A percentile compares a stretch with the other conserved stretches of the same genome.
Conservation (phyloP, 441 rosid genomes). For the Manihot esculenta region DNA sequence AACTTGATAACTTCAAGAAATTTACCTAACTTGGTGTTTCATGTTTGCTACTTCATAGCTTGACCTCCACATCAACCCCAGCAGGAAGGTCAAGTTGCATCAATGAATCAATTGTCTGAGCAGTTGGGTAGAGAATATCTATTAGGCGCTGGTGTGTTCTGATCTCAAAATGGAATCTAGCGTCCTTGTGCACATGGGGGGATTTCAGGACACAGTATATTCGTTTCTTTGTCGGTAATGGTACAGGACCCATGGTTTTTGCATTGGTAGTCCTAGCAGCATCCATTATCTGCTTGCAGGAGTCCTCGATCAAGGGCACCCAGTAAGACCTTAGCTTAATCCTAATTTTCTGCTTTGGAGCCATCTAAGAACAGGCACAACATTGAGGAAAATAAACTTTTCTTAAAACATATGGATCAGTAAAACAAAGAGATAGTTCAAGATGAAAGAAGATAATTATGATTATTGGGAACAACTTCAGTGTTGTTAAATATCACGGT, state of each 20-base stretch:
- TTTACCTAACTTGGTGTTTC: slow-evolving; percentile 21
- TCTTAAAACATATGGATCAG: too few species aligned
- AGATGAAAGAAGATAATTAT: neutral
- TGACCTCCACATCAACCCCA: slow-evolving; percentile 93
- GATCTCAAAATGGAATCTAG: slow-evolving; percentile 94
- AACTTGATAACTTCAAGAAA: slow-evolving; percentile 12
- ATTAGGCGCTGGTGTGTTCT: slow-evolving; percentile 94
- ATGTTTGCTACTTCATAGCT: slow-evolving; percentile 61
- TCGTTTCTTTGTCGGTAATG: slow-evolving; percentile 88
- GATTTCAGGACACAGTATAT: slow-evolving; percentile 94
- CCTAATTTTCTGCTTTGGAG: slow-evolving; percentile 97
- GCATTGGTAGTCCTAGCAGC: slow-evolving; percentile 88
- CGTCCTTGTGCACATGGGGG: slow-evolving; percentile 97
- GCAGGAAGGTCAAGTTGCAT: slow-evolving; percentile 98
- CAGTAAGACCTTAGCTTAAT: slow-evolving; percentile 92
- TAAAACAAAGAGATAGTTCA: neutral
- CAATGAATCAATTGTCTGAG: slow-evolving; percentile 87
- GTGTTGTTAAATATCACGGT: neutral
- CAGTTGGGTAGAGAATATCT: slow-evolving; percentile 92
- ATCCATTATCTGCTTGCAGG: slow-evolving; percentile 94
- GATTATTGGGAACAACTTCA: neutral
- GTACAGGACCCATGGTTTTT: slow-evolving; percentile 96
- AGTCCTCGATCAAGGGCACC: slow-evolving; percentile 90
- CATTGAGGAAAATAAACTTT: neutral
- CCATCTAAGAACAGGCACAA: slow-evolving; percentile 48